phyloP scores from a whole-genome alignment of 2,329 filamentous ascomycete species.

The Aspergillus brunneoviolaceus region DNA sequence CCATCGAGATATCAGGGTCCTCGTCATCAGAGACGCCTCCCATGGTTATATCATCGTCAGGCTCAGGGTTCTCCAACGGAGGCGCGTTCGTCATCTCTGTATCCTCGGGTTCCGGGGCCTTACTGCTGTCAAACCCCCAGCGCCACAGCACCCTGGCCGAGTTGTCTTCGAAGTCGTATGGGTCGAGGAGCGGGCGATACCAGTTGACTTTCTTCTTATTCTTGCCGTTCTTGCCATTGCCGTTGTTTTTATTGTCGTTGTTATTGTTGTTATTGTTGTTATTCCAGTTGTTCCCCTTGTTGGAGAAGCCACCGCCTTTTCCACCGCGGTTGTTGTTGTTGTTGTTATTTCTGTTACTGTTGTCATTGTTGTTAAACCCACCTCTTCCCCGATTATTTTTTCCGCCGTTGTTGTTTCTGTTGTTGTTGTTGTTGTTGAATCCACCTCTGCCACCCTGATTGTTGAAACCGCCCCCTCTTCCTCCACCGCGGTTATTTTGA shows the following conservation, averaged over 20 bases:
- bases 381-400: no score
- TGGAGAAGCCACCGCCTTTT: no score
- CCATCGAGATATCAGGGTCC: not conserved
- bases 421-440: not conserved
- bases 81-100: not conserved
- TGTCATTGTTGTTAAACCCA: no score
- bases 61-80: not conserved
- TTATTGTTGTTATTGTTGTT: not conserved
- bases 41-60: not conserved
- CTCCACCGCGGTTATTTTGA: not conserved
- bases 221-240: not conserved
- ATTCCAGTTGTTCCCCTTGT: not conserved
- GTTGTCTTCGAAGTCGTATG: not conserved
- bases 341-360: no score
- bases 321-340: no score
- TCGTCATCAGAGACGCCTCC: not conserved
- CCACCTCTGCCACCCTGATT: no score
- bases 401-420: not conserved
- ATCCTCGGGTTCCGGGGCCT: not conserved
- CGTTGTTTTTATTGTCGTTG: not conserved
- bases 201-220: not conserved
- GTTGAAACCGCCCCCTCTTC: not conserved
- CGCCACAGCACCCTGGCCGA: not conserved
- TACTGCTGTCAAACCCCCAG: not conserved
- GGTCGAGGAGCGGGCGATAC: not conserved